Evolutionary conservation across 2,329 filamentous ascomycete species (phyloP).

Genomic region (Aureobasidium sp.): DNA sequence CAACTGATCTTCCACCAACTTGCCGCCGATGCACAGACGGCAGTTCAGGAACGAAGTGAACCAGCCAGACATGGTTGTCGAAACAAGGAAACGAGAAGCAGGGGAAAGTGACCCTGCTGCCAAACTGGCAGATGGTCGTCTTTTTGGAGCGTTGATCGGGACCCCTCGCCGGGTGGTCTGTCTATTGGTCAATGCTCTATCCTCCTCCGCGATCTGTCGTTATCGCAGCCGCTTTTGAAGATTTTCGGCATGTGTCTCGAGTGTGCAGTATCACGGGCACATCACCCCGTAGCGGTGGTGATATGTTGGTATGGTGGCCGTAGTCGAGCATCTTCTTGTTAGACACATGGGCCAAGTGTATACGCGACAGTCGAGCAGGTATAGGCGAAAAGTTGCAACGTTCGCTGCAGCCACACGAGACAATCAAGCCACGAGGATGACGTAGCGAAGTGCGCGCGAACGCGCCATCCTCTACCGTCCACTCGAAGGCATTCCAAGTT

Average conservation of each 20-base stretch:
- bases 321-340: background rate
- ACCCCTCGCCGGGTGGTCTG: background rate
- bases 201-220: background rate
- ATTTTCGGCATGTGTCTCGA: background rate
- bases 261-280: background rate
- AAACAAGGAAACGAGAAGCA: background rate
- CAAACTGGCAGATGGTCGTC: background rate
- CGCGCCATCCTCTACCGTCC: background rate
- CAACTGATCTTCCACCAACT: slow-evolving; percentile 36
- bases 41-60: slow-evolving; percentile 41
- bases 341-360: background rate
- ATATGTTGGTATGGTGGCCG: too few species aligned
- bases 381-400: slow-evolving; percentile 5
- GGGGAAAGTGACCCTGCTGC: background rate
- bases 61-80: slow-evolving; percentile 25
- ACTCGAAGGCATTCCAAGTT: slow-evolving; percentile 7
- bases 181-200: background rate
- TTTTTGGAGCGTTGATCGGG: background rate
- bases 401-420: background rate
- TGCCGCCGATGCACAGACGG: slow-evolving; percentile 36
- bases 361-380: background rate
- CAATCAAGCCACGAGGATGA: background rate
- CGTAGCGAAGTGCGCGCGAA: background rate
- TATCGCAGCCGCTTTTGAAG: background rate
- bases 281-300: background rate